phyloP scores from a whole-genome alignment of 1,284 basidiomycete genomes.

The Trametes pubescens region DNA sequence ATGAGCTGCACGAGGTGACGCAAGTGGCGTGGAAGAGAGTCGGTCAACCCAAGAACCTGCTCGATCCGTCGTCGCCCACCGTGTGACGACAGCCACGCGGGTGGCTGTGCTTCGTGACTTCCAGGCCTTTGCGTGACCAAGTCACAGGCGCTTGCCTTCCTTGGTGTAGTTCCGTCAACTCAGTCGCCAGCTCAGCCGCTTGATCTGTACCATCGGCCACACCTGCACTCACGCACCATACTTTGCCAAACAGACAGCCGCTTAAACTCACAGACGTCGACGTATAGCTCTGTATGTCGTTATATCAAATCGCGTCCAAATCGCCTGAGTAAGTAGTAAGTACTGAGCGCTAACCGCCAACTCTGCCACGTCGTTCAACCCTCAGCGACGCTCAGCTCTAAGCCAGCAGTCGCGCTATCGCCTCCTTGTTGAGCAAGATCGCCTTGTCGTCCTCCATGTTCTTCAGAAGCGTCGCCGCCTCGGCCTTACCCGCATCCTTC shows the following conservation, averaged over 20 bases:
- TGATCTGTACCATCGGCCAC: too few species aligned
- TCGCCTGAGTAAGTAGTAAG: too few species aligned
- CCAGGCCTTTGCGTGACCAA: neutral
- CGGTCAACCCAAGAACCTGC: slow-evolving; percentile 1
- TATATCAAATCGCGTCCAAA: too few species aligned
- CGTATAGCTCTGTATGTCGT: too few species aligned
- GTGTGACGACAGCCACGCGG: neutral
- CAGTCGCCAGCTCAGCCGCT: too few species aligned
- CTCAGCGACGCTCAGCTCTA: neutral
- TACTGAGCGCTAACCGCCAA: too few species aligned
- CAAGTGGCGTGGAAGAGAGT: neutral
- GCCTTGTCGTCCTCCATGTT: slow-evolving; percentile 32
- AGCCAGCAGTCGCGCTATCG: neutral
- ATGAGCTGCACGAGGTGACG: neutral
- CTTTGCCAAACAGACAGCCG: too few species aligned
- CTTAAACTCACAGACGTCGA: too few species aligned
- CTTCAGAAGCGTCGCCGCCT: slow-evolving; percentile 19
- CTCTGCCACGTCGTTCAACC: too few species aligned
- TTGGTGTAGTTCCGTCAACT: neutral
- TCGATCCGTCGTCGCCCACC: neutral
- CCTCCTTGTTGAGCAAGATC: slow-evolving; percentile 7
- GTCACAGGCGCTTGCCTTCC: neutral
- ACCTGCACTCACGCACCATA: too few species aligned
- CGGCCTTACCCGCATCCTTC: neutral
- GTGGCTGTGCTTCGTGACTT: slow-evolving; percentile 8